Base-by-base conservation (phyloP, 805 yeast species). In the Saccharomycopsis capsularis region DNA sequence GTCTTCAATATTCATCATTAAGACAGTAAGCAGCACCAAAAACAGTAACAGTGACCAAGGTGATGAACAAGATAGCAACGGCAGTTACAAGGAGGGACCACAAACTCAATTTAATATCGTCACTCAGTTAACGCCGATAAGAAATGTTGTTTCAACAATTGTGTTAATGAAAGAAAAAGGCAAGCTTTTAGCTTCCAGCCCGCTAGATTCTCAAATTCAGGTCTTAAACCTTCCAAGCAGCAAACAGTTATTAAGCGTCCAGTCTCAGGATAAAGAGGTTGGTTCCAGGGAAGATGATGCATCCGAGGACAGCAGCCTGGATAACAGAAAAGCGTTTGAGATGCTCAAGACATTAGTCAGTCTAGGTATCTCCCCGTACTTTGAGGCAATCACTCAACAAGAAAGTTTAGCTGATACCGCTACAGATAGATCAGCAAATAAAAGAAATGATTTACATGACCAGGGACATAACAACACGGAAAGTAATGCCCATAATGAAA, bases 341-440 rank as follows among this genome's bases (percentile, higher is more conserved):
- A 68, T 71, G 24, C 59, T 89, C n/a, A 70, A 79, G 55, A 67
- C 78, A 0, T 63, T 90, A 24, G 63, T 88, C 21, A 74, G 73
- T 46, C 65, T 75, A 35, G 95, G 89, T 1, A 68, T 88, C 21
- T 70, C 79, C 0, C 86, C 93, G 0, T 78, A 81, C 55, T 82
- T 89, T 59, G 86, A 85, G 40, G 69, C 75, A 6, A 60, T 75
- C 44, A 56, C 67, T 19, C 48, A 57, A 22, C 22, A 30, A 27
- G 47, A 56, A 41, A 46, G 54, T 51, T 19, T 9, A 9, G 19
- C 6, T 7, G 38, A 13, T 35, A 19, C 38, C 21, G 24, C 35
- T 3, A 29, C 36, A 2, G 36, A 27, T 4, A 7, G 16, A 37
- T 19, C 40, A 3, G 24, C 42, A 5, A 40, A 4, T 24, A 32